phyloP scores from a whole-genome alignment of 129 eudicot species.

The Pittosporum tobira region DNA sequence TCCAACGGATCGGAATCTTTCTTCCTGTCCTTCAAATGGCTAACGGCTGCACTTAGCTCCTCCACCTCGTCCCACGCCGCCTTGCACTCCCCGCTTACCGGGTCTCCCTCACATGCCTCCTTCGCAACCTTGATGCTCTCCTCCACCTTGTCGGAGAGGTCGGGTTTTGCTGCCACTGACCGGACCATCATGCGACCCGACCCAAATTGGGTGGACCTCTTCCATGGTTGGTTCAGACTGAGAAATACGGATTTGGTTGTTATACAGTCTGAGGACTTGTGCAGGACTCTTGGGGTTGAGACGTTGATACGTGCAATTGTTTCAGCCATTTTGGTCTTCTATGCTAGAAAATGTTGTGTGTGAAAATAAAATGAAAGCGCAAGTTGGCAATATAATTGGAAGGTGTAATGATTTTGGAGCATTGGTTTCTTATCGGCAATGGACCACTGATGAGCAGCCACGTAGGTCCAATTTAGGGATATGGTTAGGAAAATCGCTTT shows the following conservation, averaged over 20 bases:
- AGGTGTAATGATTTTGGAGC: constrained; percentile 25
- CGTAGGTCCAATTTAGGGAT: constrained; percentile 18
- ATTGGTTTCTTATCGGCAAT: constrained; percentile 51
- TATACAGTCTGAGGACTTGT: constrained; percentile 32
- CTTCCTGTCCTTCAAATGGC: constrained; percentile 74
- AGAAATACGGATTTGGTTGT: constrained; percentile 6
- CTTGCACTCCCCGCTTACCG: constrained; percentile 73
- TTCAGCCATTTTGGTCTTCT: constrained; percentile 30
- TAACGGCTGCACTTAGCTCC: constrained; percentile 87
- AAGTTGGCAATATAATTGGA: constrained; percentile 22
- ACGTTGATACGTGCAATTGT: constrained; percentile 44
- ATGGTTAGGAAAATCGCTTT: constrained; percentile 13
- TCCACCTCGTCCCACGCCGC: constrained; percentile 99
- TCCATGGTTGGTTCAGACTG: constrained; percentile 29
- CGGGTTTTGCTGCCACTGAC: constrained; percentile 44
- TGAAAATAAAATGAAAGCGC: neutral
- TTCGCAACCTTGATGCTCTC: constrained; percentile 62
- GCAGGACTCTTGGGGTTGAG: constrained; percentile 33
- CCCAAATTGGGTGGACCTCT: constrained; percentile 13
- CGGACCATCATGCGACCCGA: constrained; percentile 28
- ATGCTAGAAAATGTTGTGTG: neutral
- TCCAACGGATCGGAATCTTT: constrained; percentile 63
- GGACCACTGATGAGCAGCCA: constrained; percentile 33
- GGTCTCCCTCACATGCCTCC: constrained; percentile 63
- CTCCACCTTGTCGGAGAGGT: constrained; percentile 66